Evolutionary conservation across 805 yeast species (phyloP).

Genomic region (Cyberlindnera subsufficiens): DNA sequence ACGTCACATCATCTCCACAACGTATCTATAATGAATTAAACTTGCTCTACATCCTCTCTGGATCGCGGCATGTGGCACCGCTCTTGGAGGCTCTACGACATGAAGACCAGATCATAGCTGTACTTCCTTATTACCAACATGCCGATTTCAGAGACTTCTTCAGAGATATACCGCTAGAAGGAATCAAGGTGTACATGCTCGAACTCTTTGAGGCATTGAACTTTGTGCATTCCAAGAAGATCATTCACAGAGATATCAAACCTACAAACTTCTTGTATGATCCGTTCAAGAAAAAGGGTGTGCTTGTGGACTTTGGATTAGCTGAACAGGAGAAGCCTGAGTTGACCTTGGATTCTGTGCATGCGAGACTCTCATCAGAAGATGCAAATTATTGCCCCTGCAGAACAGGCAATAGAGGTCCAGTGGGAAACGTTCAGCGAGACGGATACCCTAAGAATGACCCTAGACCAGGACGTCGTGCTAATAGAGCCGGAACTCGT

Average conservation of each 20-base stretch:
- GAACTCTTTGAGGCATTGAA: constrained; percentile 71
- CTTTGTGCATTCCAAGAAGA: constrained; percentile 59
- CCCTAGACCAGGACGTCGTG: constrained; percentile 81
- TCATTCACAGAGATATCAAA: constrained; percentile 74
- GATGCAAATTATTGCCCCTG: constrained; percentile 50
- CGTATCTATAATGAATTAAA: constrained; percentile 86
- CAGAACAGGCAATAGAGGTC: constrained; percentile 23
- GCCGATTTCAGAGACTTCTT: constrained; percentile 86
- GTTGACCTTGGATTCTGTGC: constrained; percentile 1
- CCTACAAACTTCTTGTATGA: constrained; percentile 66
- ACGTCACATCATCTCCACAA: constrained; percentile 91
- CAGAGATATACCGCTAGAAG: constrained; percentile 70
- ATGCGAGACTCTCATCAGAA: constrained; percentile 1
- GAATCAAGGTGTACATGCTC: constrained; percentile 74
- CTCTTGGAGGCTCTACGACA: constrained; percentile 79
- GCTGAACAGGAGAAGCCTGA: constrained; percentile 41
- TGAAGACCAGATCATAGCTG: constrained; percentile 91
- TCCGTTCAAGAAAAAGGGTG: constrained; percentile 45
- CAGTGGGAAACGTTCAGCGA: constrained; percentile 24
- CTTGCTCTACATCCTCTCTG: constrained; percentile 61
- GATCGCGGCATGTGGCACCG: constrained; percentile 77
- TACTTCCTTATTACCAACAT: constrained; percentile 86
- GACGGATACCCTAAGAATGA: constrained; percentile 82
- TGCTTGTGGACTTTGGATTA: constrained; percentile 78
- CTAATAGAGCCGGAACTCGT: constrained; percentile 93